Evolutionary conservation across 2,329 filamentous ascomycete genomes (phyloP), one percentile per base, ranked within the genome.

Genomic region (Penicillium sp.): DNA sequence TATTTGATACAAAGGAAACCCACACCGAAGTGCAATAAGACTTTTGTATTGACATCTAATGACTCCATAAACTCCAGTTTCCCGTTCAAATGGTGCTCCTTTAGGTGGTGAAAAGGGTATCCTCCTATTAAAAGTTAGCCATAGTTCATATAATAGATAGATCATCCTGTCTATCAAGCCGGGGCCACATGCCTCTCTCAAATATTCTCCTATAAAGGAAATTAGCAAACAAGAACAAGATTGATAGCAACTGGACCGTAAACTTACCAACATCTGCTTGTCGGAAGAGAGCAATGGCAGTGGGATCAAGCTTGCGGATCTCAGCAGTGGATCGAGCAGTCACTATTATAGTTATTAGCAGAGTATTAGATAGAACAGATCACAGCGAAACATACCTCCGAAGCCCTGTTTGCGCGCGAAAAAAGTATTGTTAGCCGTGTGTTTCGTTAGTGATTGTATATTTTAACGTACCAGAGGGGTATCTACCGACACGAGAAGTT

Each of bases 281-380:
- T 19, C 93, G 84, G 77, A 97, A 98, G 54, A 89, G 89, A 10
- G 91, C 89, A 59, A 97, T 89, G 11, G 89, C 91, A 0, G 95
- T 99, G 0, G 95, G 95, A 62, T 97, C 95, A 67, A 97, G 74
- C 64, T 91, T 84, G 69, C 91, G 83, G 26, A 90, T 87, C 74
- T 97, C 93, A 19, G 89, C 86, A 5, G 91, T 96, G 61, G 89
- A 91, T 71, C 91, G 83, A n/a, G 92, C 90, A 42, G 91, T 96
- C 52, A 96, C 87, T 46, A 93, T 93, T 74, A 95, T 53, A 13
- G 45, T 44, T 8, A 19, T 58, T 52, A 58, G 52, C 14, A 45
- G 11, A 35, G 27, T 10, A 16, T 29, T 21, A 21, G 10, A 31
- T 4, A 22, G 14, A 13, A n/a, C 6, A 13, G 19, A 33, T 3